phyloP scores from a whole-genome alignment of 148 eudicot species.

The Talinum fruticosum region DNA sequence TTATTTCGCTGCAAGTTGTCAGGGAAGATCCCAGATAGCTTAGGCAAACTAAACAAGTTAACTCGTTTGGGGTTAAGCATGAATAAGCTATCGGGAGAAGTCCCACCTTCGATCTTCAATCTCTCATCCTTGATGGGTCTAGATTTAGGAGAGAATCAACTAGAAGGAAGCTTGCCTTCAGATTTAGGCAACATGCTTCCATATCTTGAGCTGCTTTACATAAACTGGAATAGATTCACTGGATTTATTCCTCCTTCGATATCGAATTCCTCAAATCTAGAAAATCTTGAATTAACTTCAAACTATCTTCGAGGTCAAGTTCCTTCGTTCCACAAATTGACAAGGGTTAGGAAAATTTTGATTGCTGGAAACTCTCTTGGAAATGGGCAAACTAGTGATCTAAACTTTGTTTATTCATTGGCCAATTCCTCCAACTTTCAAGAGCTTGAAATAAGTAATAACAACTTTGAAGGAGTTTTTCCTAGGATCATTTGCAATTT shows the following conservation, averaged over 20 bases:
- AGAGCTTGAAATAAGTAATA: background rate
- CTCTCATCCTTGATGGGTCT: slow-evolving; percentile 7
- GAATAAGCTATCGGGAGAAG: slow-evolving; percentile 12
- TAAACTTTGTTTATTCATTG: slow-evolving; percentile 25
- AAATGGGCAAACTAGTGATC: slow-evolving; percentile 19
- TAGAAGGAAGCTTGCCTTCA: slow-evolving; percentile 22
- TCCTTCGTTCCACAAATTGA: slow-evolving; percentile 18
- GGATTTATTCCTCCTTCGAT: slow-evolving; percentile 24
- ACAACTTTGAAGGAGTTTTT: background rate
- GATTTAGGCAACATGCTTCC: slow-evolving; percentile 21
- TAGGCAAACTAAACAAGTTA: slow-evolving; percentile 16
- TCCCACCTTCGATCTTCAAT: slow-evolving; percentile 23
- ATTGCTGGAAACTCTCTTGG: slow-evolving; percentile 33
- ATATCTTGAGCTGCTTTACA: slow-evolving; percentile 4
- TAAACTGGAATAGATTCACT: slow-evolving; percentile 3
- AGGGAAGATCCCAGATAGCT: slow-evolving; percentile 22
- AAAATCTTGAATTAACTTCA: background rate
- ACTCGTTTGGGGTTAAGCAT: background rate
- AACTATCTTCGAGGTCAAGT: slow-evolving; percentile 25
- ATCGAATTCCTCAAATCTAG: slow-evolving; percentile 15
- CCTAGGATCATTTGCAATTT: background rate
- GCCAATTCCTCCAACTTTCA: background rate
- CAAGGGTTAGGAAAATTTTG: background rate
- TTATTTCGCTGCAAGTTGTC: background rate
- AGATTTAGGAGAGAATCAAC: slow-evolving; percentile 3